A percentile compares a stretch with the other conserved stretches of the same genome.
Conservation (phyloP, 371 early-diverging fungal genomes). For the Mucor racemosus region DNA sequence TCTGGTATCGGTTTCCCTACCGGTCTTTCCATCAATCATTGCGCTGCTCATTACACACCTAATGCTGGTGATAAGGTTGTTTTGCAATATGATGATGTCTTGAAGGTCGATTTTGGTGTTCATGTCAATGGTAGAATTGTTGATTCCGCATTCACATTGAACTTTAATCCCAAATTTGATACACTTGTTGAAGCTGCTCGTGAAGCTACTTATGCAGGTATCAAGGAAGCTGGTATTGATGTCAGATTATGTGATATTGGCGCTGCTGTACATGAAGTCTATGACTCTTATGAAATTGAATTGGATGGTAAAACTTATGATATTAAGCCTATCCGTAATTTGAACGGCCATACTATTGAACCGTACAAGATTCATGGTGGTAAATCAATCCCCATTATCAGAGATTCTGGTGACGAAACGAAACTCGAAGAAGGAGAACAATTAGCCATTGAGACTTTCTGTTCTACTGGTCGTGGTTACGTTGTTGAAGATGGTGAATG, state of each 20-base stretch:
- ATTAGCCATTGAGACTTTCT: conserved; percentile 99
- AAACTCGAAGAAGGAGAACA: conserved; percentile 98
- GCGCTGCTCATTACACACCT: conserved; percentile 99
- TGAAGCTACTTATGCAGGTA: conserved; percentile 98
- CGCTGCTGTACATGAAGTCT: conserved; percentile 95
- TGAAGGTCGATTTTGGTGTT: conserved; percentile 99
- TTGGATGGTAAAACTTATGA: conserved; percentile 94
- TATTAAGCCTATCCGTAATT: conserved; percentile 95
- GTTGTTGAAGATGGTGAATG: conserved; percentile 95
- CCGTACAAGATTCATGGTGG: conserved; percentile 97
- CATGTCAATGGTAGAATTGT: conserved; percentile 98
- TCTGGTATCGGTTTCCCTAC: conserved; percentile 99
- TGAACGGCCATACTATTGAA: conserved; percentile 98
- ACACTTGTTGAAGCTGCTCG: conserved; percentile 89
- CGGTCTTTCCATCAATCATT: conserved; percentile 96
- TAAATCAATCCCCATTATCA: conserved; percentile 97
- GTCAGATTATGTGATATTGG: conserved; percentile 97
- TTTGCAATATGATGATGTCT: conserved; percentile 91
- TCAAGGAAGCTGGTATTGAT: conserved; percentile 97
- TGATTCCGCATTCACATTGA: conserved; percentile 98
- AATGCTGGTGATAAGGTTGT: conserved; percentile 97
- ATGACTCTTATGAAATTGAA: conserved; percentile 98
- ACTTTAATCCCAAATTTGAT: conserved; percentile 95
- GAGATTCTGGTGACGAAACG: conserved; percentile 86
- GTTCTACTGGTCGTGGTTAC: conserved; percentile 96